Conservation (phyloP, 164 flowering plant genomes). For the Stephania yunnanensis region DNA sequence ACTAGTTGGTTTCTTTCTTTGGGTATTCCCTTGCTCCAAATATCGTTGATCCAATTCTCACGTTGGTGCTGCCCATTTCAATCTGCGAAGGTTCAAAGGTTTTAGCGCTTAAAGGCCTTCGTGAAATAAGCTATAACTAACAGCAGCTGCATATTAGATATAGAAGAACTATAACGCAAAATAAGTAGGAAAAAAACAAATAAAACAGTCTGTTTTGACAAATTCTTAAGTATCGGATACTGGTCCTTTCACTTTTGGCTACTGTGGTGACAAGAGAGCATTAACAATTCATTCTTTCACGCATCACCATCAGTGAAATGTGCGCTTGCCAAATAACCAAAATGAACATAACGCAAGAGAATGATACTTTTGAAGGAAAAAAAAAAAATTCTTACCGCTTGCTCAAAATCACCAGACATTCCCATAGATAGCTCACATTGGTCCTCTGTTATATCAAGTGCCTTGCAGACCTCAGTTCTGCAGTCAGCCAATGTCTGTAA, state of each 20-base stretch:
- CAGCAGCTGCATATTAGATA: background rate
- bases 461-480: conserved; percentile 76
- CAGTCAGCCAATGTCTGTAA: conserved; percentile 63
- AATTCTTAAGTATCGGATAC: background rate
- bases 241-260: background rate
- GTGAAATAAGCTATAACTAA: no score
- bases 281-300: background rate
- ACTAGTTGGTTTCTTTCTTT: conserved; percentile 27
- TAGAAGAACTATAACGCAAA: background rate
- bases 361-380: no score
- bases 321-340: background rate
- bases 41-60: conserved; percentile 77
- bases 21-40: conserved; percentile 78
- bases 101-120: background rate
- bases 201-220: no score
- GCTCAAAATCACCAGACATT: conserved; percentile 96
- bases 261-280: background rate
- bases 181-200: background rate
- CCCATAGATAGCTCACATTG: conserved; percentile 95
- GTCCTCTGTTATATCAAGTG: conserved; percentile 64
- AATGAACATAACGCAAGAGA: conserved; percentile 1
- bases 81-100: conserved; percentile 39
- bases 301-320: background rate
- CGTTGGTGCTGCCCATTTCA: conserved; percentile 80
- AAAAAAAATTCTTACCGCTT: conserved; percentile 49